phyloP scores from a whole-genome alignment of 164 flowering plant genomes.

The Umbellularia californica region DNA sequence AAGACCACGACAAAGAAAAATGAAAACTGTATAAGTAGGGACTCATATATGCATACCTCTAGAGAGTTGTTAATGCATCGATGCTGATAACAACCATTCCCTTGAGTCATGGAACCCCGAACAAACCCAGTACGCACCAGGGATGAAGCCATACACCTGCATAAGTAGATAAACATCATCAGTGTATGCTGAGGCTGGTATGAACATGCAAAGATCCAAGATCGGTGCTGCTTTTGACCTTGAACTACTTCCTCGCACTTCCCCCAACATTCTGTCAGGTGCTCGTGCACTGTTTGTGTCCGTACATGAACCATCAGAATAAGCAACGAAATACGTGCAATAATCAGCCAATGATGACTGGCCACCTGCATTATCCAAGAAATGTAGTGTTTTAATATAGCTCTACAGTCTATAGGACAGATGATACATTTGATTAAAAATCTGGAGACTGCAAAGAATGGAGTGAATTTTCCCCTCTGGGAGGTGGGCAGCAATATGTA shows the following conservation, averaged over 20 bases:
- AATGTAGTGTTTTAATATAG: neutral
- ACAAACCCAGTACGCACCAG: slow-evolving; percentile 96
- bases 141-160: slow-evolving; percentile 97
- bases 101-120: slow-evolving; percentile 87
- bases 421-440: neutral
- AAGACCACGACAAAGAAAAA: too few species aligned
- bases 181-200: neutral
- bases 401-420: neutral
- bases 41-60: slow-evolving; percentile 48
- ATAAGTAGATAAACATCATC: neutral
- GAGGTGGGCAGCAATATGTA: too few species aligned
- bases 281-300: slow-evolving; percentile 90
- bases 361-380: slow-evolving; percentile 56
- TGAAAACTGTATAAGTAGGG: too few species aligned
- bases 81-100: slow-evolving; percentile 99
- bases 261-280: slow-evolving; percentile 99
- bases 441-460: too few species aligned
- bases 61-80: slow-evolving; percentile 74
- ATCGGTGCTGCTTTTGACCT: slow-evolving; percentile 40
- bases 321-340: slow-evolving; percentile 95
- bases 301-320: slow-evolving; percentile 99
- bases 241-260: slow-evolving; percentile 90
- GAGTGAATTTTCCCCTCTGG: too few species aligned
- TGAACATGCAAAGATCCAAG: neutral
- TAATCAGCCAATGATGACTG: slow-evolving; percentile 99